A percentile compares a stretch with the other conserved stretches of the same genome.
Conservation (phyloP, 768 basidiomycete species). For the Mycena haematopus region DNA sequence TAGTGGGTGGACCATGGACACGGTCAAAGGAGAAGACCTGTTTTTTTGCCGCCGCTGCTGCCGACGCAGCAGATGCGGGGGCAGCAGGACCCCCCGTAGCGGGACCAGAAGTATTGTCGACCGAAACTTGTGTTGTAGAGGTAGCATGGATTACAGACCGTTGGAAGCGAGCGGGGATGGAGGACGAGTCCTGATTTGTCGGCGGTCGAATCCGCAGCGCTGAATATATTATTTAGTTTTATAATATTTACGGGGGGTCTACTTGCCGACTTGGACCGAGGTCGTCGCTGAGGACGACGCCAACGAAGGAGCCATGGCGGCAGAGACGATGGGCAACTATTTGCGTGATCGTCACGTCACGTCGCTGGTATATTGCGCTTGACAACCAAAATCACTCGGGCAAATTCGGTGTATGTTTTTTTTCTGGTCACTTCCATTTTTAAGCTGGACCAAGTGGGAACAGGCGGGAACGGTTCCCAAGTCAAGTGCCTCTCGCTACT, state of each 20-base stretch:
- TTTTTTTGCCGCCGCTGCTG: constrained; percentile 67
- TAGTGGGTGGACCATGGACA: constrained; percentile 85
- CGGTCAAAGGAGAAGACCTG: constrained; percentile 93
- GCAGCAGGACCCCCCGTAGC: constrained; percentile 57
- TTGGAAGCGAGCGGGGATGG: constrained; percentile 95
- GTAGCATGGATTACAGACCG: constrained; percentile 83
- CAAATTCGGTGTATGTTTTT: neutral
- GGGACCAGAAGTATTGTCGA: constrained; percentile 68
- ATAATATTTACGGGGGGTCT: neutral
- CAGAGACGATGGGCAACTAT: constrained; percentile 26
- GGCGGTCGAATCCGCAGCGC: constrained; percentile 92
- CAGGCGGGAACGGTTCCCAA: too few species aligned
- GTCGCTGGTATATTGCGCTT: neutral
- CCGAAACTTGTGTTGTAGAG: constrained; percentile 76
- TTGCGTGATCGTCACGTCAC: constrained; percentile 4
- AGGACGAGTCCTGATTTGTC: constrained; percentile 82
- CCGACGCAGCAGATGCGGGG: constrained; percentile 49
- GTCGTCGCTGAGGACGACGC: constrained; percentile 75
- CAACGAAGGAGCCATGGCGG: constrained; percentile 71
- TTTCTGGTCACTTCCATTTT: neutral
- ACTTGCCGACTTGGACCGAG: constrained; percentile 93
- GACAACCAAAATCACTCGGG: neutral
- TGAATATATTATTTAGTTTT: constrained; percentile 29
- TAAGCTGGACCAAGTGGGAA: too few species aligned
- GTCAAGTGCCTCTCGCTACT: too few species aligned